A percentile compares a stretch with the other conserved stretches of the same genome.
Evolutionary conservation across 2,329 filamentous ascomycete genomes (phyloP).

Genomic region (Ampelomyces quisqualis): DNA sequence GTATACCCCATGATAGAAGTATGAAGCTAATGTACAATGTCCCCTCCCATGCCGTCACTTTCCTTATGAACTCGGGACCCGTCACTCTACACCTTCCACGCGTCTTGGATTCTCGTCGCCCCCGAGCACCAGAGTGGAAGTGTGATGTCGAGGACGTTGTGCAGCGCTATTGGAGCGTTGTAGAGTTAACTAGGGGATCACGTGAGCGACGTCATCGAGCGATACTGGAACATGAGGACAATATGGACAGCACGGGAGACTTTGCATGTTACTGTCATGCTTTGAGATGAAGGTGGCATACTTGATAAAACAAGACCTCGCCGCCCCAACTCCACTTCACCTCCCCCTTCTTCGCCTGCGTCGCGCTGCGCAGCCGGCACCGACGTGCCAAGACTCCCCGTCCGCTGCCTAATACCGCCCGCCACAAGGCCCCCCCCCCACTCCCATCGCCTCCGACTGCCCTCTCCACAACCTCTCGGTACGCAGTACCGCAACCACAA

Average conservation of each 20-base stretch:
- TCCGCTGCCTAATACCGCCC: no score
- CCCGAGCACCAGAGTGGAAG: constrained; percentile 71
- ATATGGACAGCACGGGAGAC: not conserved
- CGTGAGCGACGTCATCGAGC: constrained; percentile 8
- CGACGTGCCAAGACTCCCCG: no score
- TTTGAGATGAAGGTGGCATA: no score
- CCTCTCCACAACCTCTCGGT: constrained; percentile 3
- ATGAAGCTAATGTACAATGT: constrained; percentile 3
- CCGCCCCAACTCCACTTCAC: no score
- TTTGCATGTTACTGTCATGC: no score
- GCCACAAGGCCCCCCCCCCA: no score
- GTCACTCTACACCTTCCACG: constrained; percentile 53
- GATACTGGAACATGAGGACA: not conserved
- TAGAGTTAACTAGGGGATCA: not conserved
- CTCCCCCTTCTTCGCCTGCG: no score
- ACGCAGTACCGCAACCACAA: constrained; percentile 1
- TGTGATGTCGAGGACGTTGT: constrained; percentile 67
- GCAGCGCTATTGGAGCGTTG: constrained; percentile 60
- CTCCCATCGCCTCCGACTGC: constrained; percentile 7
- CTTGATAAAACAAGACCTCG: no score
- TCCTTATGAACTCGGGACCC: not conserved
- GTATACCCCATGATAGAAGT: constrained; percentile 2
- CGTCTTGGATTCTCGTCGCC: constrained; percentile 61
- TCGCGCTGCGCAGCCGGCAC: no score
- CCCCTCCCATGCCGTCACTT: not conserved